Conservation (phyloP, 768 basidiomycete genomes). For the Panaeolus papilionaceus region DNA sequence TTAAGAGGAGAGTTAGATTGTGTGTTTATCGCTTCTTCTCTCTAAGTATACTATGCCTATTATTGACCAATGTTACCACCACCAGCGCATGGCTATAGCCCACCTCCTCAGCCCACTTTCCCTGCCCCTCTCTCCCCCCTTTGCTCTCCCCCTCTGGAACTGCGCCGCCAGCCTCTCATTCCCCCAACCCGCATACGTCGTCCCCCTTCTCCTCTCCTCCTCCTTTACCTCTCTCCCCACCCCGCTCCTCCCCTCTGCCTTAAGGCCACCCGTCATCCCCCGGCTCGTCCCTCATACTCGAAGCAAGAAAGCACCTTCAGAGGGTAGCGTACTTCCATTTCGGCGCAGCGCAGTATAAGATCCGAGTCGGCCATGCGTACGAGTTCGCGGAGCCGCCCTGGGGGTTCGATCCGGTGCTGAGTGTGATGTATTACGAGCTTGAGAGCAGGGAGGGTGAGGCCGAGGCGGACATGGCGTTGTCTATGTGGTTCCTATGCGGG, state of each 20-base stretch:
- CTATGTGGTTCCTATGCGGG: constrained; percentile 97
- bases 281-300: constrained; percentile 51
- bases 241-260: constrained; percentile 55
- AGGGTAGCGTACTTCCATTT: constrained; percentile 84
- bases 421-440: constrained; percentile 88
- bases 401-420: constrained; percentile 88
- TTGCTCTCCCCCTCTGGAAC: constrained; percentile 74
- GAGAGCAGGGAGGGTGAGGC: constrained; percentile 86
- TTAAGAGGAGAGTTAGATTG: no score
- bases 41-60: no score
- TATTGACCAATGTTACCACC: no score
- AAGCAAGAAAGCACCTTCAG: constrained; percentile 80
- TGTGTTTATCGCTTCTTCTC: no score
- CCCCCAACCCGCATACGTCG: constrained; percentile 89
- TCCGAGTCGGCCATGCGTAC: constrained; percentile 78
- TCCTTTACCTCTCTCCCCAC: constrained; percentile 65
- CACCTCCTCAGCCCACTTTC: constrained; percentile 86
- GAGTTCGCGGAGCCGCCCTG: constrained; percentile 90
- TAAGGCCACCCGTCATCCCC: constrained; percentile 65
- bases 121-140: constrained; percentile 53
- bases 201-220: constrained; percentile 81
- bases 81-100: constrained; percentile 90
- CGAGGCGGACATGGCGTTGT: constrained; percentile 96
- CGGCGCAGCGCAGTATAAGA: constrained; percentile 87
- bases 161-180: constrained; percentile 77